These are phyloP conservation scores for Boletus rubroflammeus DNA, from an alignment of 768 basidiomycete genomes.

Conservation along the genomic window DNA sequence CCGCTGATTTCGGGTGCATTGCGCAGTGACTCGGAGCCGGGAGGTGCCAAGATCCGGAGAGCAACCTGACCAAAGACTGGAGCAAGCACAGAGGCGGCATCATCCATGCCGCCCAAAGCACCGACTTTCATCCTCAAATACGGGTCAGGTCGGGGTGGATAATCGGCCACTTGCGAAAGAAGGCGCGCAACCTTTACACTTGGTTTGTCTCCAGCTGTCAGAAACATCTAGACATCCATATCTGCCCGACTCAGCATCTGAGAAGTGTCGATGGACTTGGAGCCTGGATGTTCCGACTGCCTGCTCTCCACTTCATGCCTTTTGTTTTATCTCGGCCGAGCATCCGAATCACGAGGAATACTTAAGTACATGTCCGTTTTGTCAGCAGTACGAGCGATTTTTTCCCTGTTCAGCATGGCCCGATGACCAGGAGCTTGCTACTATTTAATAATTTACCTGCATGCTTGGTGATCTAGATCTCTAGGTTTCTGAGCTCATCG, in stretches of 20 bases:
- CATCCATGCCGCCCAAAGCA: neutral
- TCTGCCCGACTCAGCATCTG: neutral
- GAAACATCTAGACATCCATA: neutral
- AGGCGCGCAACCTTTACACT: neutral
- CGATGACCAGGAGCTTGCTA: too few species aligned
- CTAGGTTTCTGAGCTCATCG: neutral
- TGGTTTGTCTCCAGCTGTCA: neutral
- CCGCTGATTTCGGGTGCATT: neutral
- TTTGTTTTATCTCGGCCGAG: neutral
- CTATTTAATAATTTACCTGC: too few species aligned
- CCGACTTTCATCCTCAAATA: neutral
- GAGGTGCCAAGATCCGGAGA: slow-evolving; percentile 4
- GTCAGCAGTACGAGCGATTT: neutral
- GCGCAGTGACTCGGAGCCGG: neutral
- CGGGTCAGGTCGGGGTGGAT: neutral
- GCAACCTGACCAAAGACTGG: neutral
- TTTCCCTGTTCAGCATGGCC: neutral
- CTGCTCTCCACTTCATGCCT: neutral
- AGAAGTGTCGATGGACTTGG: neutral
- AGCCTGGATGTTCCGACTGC: neutral
- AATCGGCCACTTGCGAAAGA: neutral
- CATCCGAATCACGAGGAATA: neutral
- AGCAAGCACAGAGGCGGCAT: too few species aligned
- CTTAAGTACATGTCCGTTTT: neutral
- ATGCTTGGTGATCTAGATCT: neutral